These are phyloP conservation scores for Debaryomycetaceae sp. DNA, from an alignment of 1,139 yeast species.

Conservation along the genomic window DNA sequence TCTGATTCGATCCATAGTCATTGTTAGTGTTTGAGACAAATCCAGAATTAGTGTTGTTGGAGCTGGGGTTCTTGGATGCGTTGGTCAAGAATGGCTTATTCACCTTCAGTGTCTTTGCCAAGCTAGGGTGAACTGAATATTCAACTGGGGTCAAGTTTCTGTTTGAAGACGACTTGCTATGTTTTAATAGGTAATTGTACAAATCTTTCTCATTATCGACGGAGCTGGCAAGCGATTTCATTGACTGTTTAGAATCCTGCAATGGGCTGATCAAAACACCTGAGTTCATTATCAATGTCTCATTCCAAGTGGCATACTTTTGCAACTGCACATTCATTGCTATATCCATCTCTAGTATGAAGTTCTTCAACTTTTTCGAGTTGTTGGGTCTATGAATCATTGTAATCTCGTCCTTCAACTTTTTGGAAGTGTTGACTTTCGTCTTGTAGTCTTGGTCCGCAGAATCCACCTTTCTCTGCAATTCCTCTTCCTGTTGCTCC, in stretches of 20 bases:
- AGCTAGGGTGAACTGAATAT: conserved; percentile 73
- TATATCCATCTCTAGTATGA: conserved; percentile 81
- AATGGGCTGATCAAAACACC: conserved; percentile 83
- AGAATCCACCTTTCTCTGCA: conserved; percentile 70
- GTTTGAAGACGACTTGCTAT: conserved; percentile 36
- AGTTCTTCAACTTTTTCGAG: conserved; percentile 68
- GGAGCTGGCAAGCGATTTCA: conserved; percentile 71
- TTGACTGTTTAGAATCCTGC: conserved; percentile 47
- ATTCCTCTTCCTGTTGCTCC: conserved; percentile 90
- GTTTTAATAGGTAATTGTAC: conserved; percentile 59
- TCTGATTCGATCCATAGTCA: not conserved
- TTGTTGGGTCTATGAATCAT: conserved; percentile 74
- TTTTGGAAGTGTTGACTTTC: conserved; percentile 69
- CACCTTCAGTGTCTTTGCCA: conserved; percentile 32
- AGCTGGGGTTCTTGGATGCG: conserved; percentile 3
- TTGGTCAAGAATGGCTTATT: conserved; percentile 41
- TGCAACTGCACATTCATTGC: conserved; percentile 86
- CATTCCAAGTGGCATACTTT: conserved; percentile 84
- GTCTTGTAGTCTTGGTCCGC: conserved; percentile 86
- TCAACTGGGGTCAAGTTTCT: conserved; percentile 60
- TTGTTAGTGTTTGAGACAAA: not conserved
- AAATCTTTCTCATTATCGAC: conserved; percentile 83
- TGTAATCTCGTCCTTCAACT: conserved; percentile 69
- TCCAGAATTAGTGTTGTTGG: conserved; percentile 2
- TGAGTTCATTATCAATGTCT: conserved; percentile 75